A percentile compares a stretch with the other conserved stretches of the same genome.
phyloP scores from a whole-genome alignment of 2,329 filamentous ascomycete genomes.

The Penicillium occitanis region DNA sequence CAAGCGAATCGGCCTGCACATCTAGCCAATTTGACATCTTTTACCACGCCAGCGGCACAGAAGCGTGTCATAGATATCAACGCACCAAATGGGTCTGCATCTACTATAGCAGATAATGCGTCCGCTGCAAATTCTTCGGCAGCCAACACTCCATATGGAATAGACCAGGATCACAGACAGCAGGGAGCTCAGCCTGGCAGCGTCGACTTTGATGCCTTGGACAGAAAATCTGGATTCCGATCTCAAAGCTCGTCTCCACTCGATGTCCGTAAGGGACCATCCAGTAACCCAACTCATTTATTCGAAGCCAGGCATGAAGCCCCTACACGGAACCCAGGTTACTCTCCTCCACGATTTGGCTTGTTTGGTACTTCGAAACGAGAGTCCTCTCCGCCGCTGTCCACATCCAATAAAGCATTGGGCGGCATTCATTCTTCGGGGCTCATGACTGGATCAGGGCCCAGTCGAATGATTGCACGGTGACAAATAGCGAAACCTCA shows the following conservation, averaged over 20 bases:
- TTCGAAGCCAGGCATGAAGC: constrained; percentile 32
- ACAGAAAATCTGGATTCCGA: constrained; percentile 37
- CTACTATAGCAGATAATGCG: constrained; percentile 47
- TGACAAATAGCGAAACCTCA: constrained; percentile 23
- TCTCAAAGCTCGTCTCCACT: constrained; percentile 42
- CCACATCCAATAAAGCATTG: constrained; percentile 29
- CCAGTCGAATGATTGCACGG: constrained; percentile 34
- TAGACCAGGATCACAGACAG: constrained; percentile 35
- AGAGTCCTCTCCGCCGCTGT: constrained; percentile 34
- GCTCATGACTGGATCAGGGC: constrained; percentile 25
- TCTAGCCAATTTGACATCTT: constrained; percentile 32
- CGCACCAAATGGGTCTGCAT: constrained; percentile 47
- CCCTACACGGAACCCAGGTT: constrained; percentile 31
- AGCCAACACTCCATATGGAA: constrained; percentile 45
- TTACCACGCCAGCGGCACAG: constrained; percentile 46
- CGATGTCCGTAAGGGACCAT: constrained; percentile 41
- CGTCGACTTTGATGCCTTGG: constrained; percentile 35
- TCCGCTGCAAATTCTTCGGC: constrained; percentile 45
- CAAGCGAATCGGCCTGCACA: constrained; percentile 35
- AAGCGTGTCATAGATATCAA: constrained; percentile 45
- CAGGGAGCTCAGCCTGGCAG: constrained; percentile 29
- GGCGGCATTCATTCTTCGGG: constrained; percentile 36
- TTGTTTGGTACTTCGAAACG: constrained; percentile 35
- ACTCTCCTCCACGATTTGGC: constrained; percentile 38
- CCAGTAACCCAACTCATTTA: constrained; percentile 26